These are phyloP conservation scores for Aspergillus phoenicis DNA, from an alignment of 2,329 filamentous ascomycete genomes.

Conservation along the genomic window DNA sequence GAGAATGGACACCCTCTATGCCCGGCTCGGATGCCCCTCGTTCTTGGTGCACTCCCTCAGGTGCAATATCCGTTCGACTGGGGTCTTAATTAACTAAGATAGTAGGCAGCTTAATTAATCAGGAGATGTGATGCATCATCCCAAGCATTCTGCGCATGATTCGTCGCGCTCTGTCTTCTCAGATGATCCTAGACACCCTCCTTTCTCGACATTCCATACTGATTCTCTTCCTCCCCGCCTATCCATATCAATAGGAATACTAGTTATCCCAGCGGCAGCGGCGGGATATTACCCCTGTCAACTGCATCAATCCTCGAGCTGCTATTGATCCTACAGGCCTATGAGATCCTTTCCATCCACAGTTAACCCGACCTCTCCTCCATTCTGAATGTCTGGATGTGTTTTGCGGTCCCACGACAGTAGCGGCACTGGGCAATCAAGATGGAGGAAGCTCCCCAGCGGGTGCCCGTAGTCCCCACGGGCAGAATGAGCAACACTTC, in stretches of 20 bases:
- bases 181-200: slow-evolving; percentile 12
- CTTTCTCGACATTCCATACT: not conserved
- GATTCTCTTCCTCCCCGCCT: not conserved
- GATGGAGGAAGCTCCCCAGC: slow-evolving; percentile 28
- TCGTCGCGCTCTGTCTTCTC: not conserved
- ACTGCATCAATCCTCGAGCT: not conserved
- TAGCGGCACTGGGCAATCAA: slow-evolving; percentile 16
- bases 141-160: not conserved
- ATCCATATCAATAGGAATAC: not conserved
- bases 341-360: not conserved
- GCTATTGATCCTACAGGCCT: not conserved
- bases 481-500: slow-evolving; percentile 26
- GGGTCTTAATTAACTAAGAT: too few species aligned
- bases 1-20: too few species aligned
- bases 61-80: too few species aligned
- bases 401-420: not conserved
- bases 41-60: too few species aligned
- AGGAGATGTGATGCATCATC: too few species aligned
- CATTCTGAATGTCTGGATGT: not conserved
- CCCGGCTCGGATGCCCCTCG: too few species aligned
- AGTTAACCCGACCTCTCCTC: not conserved
- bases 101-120: too few species aligned
- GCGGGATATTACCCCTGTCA: not conserved
- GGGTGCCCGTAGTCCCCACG: slow-evolving; percentile 22
- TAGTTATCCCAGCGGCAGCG: not conserved